phyloP scores from a whole-genome alignment of 2,329 filamentous ascomycete species.

The Alternaria brassicicola region DNA sequence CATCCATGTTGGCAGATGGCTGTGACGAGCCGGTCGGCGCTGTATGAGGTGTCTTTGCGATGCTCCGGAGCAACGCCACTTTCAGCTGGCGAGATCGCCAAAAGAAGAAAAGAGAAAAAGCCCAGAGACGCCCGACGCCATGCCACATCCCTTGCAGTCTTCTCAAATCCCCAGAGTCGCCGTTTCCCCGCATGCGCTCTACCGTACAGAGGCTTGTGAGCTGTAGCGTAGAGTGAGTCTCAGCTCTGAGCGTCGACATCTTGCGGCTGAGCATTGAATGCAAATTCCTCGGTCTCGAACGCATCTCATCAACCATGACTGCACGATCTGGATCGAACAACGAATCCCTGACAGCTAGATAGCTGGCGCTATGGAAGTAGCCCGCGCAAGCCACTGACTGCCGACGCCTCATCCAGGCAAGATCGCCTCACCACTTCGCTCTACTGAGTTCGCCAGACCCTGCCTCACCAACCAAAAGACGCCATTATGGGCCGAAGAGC shows the following conservation, averaged over 20 bases:
- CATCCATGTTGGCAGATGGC: constrained; percentile 1
- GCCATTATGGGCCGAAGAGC: constrained; percentile 29
- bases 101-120: constrained; percentile 1
- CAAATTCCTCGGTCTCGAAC: constrained; percentile 1
- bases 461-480: constrained; percentile 36
- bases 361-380: constrained; percentile 22
- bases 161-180: neutral
- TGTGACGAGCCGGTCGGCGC: neutral
- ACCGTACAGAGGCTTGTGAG: neutral
- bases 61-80: neutral
- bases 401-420: constrained; percentile 13
- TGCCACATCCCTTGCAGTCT: constrained; percentile 1
- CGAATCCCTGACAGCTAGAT: constrained; percentile 22
- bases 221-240: neutral
- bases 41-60: constrained; percentile 4
- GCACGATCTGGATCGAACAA: constrained; percentile 13
- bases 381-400: constrained; percentile 32
- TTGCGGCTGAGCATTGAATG: neutral
- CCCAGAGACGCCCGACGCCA: constrained; percentile 14
- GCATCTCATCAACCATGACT: constrained; percentile 2
- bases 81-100: constrained; percentile 9
- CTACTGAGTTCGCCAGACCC: constrained; percentile 19
- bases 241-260: neutral
- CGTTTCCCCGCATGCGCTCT: neutral
- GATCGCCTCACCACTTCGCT: constrained; percentile 25